Base-by-base conservation (phyloP, 106 monocot species). In the Dendrobium chrysotoxum region DNA sequence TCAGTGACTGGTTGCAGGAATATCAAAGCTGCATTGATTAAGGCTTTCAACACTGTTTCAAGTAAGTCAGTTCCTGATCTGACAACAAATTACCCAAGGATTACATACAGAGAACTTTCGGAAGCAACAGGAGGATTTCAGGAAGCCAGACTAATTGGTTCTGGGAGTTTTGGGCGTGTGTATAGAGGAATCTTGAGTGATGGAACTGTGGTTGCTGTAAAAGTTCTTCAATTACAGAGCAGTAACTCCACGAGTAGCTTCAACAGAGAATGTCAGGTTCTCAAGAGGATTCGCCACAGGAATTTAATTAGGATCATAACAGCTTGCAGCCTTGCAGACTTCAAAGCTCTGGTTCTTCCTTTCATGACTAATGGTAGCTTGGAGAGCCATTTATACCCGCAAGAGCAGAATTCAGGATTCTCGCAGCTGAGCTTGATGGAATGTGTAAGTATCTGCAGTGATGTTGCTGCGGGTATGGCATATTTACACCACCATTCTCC, bases 401-500 rank as follows among this genome's bases (percentile, higher is more conserved):
- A 79, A 26, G 75, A 55, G 57, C 25, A 21, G 76, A 53, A 72
- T 11, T 65, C 75, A 17, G 72, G 18, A 12, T 65, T 50, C 12
- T n/a, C 25, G 1, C 11, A 47, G 25, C 46, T 93, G 40, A 80
- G 35, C 81, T 76, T 96, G 76, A 42, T 74, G 44, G 85, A 86
- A 77, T 26, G 89, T 30, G 79, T 96, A n/a, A 90, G 68, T 79
- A 88, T 96, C 26, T 72, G 77, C 2, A 83, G 91, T 30, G 89
- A 94, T 76, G 55, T 96, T 2, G 96, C 96, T 3, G 89, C 94
- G 68, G 96, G 90, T 9, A 88, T 96, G 80, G 92, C 94, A 18
- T 96, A 96, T 84, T 70, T 96, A 77, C 96, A 96, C 83, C 90
- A 96, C 53, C 82, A 94, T 53, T 87, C 96, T 50, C 92, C 90